Evolutionary conservation across 2,329 filamentous ascomycete species (phyloP).

Genomic region (Botryosphaeria dothidea): DNA sequence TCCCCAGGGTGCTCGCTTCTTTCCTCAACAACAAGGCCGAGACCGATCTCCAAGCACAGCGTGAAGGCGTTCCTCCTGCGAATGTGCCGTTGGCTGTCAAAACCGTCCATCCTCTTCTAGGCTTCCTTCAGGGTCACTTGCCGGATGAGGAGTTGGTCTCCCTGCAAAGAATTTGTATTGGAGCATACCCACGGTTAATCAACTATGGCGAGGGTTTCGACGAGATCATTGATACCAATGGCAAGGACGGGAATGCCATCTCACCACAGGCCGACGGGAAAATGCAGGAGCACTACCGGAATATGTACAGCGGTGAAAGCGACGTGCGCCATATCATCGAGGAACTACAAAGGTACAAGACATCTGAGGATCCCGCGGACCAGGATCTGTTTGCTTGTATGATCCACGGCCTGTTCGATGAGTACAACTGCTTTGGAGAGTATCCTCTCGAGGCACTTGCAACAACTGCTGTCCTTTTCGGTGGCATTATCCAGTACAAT

Average conservation of each 20-base stretch:
- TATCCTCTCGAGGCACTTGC: conserved; percentile 96
- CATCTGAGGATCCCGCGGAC: conserved; percentile 77
- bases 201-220: conserved; percentile 95
- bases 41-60: conserved; percentile 74
- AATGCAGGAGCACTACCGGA: conserved; percentile 98
- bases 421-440: conserved; percentile 92
- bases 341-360: conserved; percentile 82
- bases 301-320: conserved; percentile 92
- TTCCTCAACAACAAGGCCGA: conserved; percentile 85
- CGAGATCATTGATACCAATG: conserved; percentile 85
- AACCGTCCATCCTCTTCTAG: conserved; percentile 78
- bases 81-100: conserved; percentile 80
- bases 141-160: conserved; percentile 71
- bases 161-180: conserved; percentile 85
- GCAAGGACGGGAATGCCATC: conserved; percentile 77
- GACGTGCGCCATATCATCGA: conserved; percentile 84
- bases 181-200: conserved; percentile 89
- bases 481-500: conserved; percentile 92
- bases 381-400: conserved; percentile 98
- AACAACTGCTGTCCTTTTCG: conserved; percentile 94
- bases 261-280: conserved; percentile 77
- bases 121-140: conserved; percentile 66
- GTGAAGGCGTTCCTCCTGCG: conserved; percentile 64
- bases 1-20: conserved; percentile 71
- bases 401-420: conserved; percentile 96